Evolutionary conservation across 495 filamentous ascomycete species (phyloP).

Genomic region (Xylaria bambusicola): DNA sequence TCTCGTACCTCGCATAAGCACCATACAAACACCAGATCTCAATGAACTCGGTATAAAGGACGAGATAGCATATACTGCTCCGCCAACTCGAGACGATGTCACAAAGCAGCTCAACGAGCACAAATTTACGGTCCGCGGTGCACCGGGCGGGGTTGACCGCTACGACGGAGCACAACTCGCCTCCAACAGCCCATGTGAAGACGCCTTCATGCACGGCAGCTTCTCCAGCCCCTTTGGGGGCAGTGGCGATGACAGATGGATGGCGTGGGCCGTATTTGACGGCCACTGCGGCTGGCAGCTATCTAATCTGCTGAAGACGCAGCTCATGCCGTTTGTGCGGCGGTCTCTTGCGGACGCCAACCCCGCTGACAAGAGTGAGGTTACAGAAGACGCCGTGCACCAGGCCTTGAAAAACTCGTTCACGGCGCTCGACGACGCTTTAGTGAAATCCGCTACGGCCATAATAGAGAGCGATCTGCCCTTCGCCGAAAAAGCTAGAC

Average conservation of each 20-base stretch:
- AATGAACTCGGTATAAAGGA: slow-evolving; percentile 26
- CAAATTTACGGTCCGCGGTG: slow-evolving; percentile 31
- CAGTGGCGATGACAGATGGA: slow-evolving; percentile 40
- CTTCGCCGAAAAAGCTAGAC: slow-evolving; percentile 28
- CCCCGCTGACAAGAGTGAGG: slow-evolving; percentile 17
- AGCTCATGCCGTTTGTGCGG: slow-evolving; percentile 46
- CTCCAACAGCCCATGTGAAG: slow-evolving; percentile 52
- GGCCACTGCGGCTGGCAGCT: slow-evolving; percentile 53
- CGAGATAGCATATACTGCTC: slow-evolving; percentile 26
- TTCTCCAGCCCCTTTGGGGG: slow-evolving; percentile 41
- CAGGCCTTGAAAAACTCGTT: slow-evolving; percentile 52
- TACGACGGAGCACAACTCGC: slow-evolving; percentile 51
- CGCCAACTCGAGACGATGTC: slow-evolving; percentile 28
- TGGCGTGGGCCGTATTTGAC: slow-evolving; percentile 49
- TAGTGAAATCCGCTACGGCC: slow-evolving; percentile 48
- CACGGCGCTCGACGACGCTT: slow-evolving; percentile 48
- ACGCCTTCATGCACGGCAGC: slow-evolving; percentile 47
- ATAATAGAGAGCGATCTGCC: slow-evolving; percentile 27
- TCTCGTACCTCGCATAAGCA: neutral
- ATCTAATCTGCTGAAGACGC: slow-evolving; percentile 41
- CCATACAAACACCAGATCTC: slow-evolving; percentile 24
- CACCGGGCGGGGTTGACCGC: slow-evolving; percentile 35
- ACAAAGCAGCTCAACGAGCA: slow-evolving; percentile 32
- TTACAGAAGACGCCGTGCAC: slow-evolving; percentile 37
- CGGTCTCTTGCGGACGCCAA: slow-evolving; percentile 33